These are phyloP conservation scores for Pseudogymnoascus sp. DNA, from an alignment of 2,329 filamentous ascomycete species.

Conservation along the genomic window DNA sequence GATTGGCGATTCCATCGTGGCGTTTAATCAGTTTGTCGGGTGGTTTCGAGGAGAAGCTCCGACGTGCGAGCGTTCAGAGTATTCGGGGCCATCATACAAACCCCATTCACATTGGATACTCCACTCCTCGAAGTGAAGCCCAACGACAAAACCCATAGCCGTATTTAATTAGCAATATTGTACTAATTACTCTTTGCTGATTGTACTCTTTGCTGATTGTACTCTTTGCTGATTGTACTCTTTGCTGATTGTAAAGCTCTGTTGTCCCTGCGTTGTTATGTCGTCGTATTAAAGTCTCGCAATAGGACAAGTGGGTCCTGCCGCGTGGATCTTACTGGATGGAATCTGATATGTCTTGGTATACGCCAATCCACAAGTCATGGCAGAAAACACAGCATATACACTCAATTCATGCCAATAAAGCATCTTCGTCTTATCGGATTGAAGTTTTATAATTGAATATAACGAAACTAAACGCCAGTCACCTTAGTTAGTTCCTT, in stretches of 20 bases:
- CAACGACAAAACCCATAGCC: neutral
- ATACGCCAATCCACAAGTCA: neutral
- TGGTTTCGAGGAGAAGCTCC: neutral
- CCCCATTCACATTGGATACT: neutral
- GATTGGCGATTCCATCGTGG: neutral
- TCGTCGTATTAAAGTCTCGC: neutral
- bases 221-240: neutral
- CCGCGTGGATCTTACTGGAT: neutral
- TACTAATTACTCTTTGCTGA: neutral
- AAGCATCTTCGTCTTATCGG: neutral
- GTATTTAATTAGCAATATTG: neutral
- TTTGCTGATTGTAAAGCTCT: neutral
- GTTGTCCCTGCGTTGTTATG: neutral
- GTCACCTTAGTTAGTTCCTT: neutral
- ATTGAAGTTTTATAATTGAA: neutral
- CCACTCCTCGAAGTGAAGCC: neutral
- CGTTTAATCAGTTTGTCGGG: neutral
- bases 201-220: no score
- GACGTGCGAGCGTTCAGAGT: neutral
- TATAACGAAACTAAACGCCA: neutral
- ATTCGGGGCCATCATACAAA: neutral
- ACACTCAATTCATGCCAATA: neutral
- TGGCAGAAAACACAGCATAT: neutral
- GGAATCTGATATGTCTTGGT: neutral
- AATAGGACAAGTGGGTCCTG: neutral